A percentile compares a stretch with the other conserved stretches of the same genome.
Conservation (phyloP, 495 filamentous ascomycete species). For the Aspergillus homomorphus region DNA sequence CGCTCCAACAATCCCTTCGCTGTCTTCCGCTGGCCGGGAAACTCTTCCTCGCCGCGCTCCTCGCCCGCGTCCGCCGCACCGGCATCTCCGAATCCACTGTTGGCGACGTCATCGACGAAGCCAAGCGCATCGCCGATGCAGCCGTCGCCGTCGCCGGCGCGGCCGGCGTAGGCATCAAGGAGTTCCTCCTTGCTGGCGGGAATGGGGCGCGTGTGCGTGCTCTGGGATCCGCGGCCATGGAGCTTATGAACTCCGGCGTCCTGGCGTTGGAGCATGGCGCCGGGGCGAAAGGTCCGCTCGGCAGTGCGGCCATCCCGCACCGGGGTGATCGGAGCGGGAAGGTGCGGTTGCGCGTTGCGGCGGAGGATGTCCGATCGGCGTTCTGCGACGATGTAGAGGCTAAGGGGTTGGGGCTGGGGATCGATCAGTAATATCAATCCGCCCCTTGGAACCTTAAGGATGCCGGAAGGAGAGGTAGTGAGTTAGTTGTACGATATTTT, state of each 20-base stretch:
- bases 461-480: no score
- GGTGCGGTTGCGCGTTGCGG: constrained; percentile 76
- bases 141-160: constrained; percentile 46
- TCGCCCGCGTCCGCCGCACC: constrained; percentile 73
- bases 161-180: constrained; percentile 39
- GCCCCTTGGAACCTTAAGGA: neutral
- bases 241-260: constrained; percentile 82
- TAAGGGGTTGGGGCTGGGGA: constrained; percentile 60
- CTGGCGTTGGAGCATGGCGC: constrained; percentile 69
- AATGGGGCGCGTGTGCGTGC: constrained; percentile 57
- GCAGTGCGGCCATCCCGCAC: constrained; percentile 41
- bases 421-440: constrained; percentile 29
- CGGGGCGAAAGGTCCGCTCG: constrained; percentile 29
- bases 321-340: constrained; percentile 82
- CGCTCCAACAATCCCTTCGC: constrained; percentile 83
- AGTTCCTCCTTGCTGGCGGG: constrained; percentile 43
- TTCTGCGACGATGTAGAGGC: constrained; percentile 87
- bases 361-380: constrained; percentile 85
- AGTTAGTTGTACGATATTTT: constrained; percentile 15
- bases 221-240: constrained; percentile 69
- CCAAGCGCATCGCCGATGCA: constrained; percentile 65
- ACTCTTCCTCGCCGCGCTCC: constrained; percentile 76
- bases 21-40: constrained; percentile 77
- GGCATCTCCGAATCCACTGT: constrained; percentile 84
- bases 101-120: constrained; percentile 90